Evolutionary conservation across 176 grass and related monocot genomes (phyloP).

Genomic region (Triticum aestivum): DNA sequence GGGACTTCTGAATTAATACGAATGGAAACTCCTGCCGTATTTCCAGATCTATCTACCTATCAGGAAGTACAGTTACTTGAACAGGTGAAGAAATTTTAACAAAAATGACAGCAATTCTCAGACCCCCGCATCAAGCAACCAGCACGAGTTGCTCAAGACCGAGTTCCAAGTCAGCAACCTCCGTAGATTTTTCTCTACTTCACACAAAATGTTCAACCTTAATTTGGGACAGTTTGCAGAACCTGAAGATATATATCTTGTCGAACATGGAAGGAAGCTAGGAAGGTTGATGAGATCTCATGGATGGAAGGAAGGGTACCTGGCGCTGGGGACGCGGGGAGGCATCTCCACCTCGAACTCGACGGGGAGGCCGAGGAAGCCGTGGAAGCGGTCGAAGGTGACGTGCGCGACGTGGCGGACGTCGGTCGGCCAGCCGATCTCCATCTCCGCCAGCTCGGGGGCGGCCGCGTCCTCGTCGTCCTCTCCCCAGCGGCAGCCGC

Average conservation of each 20-base stretch:
- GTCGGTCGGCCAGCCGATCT: constrained; percentile 83
- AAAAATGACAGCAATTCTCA: neutral
- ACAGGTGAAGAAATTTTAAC: neutral
- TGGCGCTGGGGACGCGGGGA: constrained; percentile 76
- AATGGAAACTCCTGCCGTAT: neutral
- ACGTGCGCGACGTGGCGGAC: constrained; percentile 87
- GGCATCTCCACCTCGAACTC: constrained; percentile 94
- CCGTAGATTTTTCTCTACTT: neutral
- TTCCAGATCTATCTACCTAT: constrained; percentile 2
- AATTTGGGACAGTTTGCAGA: neutral
- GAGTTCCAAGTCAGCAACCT: neutral
- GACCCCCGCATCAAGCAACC: neutral
- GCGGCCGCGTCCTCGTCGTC: constrained; percentile 17
- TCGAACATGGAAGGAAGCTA: neutral
- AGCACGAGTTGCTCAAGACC: neutral
- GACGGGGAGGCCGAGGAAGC: constrained; percentile 81
- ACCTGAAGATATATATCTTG: neutral
- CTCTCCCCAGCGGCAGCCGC: neutral
- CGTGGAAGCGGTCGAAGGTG: constrained; percentile 93
- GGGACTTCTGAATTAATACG: constrained; percentile 1
- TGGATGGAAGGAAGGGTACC: constrained; percentile 38
- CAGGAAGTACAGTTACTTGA: neutral
- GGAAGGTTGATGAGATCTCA: neutral
- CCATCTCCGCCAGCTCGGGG: constrained; percentile 47
- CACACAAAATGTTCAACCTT: neutral